A percentile compares a stretch with the other conserved stretches of the same genome.
phyloP scores from a whole-genome alignment of 768 basidiomycete genomes.

The Calocybe indica region DNA sequence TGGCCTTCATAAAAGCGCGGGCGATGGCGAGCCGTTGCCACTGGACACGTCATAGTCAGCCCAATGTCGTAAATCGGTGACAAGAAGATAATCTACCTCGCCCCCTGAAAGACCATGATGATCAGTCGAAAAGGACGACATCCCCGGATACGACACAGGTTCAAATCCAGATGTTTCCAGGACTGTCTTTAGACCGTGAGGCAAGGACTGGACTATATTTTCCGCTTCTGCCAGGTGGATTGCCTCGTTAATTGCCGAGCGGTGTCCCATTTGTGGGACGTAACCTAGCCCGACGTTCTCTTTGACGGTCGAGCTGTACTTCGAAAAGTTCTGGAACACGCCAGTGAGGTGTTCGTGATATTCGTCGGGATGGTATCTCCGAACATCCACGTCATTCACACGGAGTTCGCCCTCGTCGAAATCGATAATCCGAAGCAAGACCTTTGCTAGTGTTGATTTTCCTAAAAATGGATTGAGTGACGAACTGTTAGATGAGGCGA shows the following conservation, averaged over 20 bases:
- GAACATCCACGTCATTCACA: slow-evolving; percentile 67
- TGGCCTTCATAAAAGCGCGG: slow-evolving; percentile 81
- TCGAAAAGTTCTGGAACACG: slow-evolving; percentile 83
- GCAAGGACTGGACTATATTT: slow-evolving; percentile 56
- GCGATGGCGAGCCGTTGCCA: slow-evolving; percentile 88
- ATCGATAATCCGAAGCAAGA: slow-evolving; percentile 73
- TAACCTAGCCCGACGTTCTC: slow-evolving; percentile 87
- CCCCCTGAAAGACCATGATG: slow-evolving; percentile 78
- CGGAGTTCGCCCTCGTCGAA: slow-evolving; percentile 64
- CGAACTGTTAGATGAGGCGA: slow-evolving; percentile 8
- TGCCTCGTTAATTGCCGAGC: slow-evolving; percentile 55
- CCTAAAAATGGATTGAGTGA: slow-evolving; percentile 34
- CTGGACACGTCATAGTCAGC: slow-evolving; percentile 26
- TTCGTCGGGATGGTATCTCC: slow-evolving; percentile 58
- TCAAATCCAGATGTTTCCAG: slow-evolving; percentile 62
- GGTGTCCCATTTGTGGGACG: slow-evolving; percentile 55
- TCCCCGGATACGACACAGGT: slow-evolving; percentile 39
- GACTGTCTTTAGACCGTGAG: slow-evolving; percentile 67
- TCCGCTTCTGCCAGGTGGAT: slow-evolving; percentile 69
- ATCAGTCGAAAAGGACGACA: slow-evolving; percentile 21
- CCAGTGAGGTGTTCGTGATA: slow-evolving; percentile 73
- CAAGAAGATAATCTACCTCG: slow-evolving; percentile 47
- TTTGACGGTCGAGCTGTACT: slow-evolving; percentile 68
- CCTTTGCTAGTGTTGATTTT: slow-evolving; percentile 83
- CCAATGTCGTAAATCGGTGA: background rate